These are phyloP conservation scores for Podospora pseudocomata DNA, from an alignment of 495 filamentous ascomycete species.

Conservation along the genomic window DNA sequence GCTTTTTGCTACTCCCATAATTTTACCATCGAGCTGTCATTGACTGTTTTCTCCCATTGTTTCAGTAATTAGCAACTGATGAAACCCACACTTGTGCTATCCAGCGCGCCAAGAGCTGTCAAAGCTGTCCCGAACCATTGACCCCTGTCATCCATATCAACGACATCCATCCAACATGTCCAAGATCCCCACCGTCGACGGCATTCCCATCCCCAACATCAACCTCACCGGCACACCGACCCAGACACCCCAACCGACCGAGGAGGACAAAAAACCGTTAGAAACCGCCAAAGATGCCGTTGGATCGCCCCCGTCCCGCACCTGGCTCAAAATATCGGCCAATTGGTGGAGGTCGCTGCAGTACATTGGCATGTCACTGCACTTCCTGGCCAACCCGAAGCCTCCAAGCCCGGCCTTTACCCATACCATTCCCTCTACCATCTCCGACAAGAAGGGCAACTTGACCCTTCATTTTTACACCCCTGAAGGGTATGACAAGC, in stretches of 20 bases:
- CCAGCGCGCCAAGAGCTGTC: not conserved
- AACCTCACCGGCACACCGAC: constrained; percentile 9
- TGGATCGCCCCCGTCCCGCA: constrained; percentile 49
- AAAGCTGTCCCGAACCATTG: not conserved
- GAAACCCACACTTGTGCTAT: not conserved
- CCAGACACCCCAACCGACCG: not conserved
- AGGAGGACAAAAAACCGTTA: constrained; percentile 20
- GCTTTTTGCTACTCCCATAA: not conserved
- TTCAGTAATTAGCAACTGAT: too few relatives aligned
- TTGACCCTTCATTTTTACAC: constrained; percentile 80
- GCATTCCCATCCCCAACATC: constrained; percentile 33
- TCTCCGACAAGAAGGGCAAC: constrained; percentile 49
- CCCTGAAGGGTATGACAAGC: constrained; percentile 57
- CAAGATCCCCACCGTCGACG: constrained; percentile 34
- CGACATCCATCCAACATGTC: constrained; percentile 15
- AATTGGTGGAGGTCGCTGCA: constrained; percentile 74
- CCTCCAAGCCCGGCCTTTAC: constrained; percentile 66
- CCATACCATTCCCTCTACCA: constrained; percentile 57
- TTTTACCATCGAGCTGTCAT: not conserved
- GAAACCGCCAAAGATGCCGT: constrained; percentile 39
- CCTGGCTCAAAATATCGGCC: constrained; percentile 70
- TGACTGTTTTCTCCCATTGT: not conserved
- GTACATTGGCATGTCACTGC: constrained; percentile 72
- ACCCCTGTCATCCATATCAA: not conserved
- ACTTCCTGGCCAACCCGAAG: constrained; percentile 62